Base-by-base conservation (phyloP, 768 basidiomycete genomes). In the Suillus cothurnatus region DNA sequence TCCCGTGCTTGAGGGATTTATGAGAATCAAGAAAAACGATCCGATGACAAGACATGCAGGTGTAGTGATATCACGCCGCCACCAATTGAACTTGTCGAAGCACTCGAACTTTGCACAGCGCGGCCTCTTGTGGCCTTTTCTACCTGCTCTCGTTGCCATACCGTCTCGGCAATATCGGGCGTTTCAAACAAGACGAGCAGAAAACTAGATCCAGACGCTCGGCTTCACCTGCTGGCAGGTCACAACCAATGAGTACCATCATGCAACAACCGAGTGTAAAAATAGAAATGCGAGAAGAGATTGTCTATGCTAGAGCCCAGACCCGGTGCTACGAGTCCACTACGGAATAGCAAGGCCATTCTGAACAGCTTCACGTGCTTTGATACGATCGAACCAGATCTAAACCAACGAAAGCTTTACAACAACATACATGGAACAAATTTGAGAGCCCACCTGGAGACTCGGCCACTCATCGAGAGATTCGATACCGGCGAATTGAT, bases 401-500 rank as follows among this genome's bases (percentile, higher is more conserved):
- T 53, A 53, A 50, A 50, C 7, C 15, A 4, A 50, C 9, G 43
- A 59, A 21, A 55, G 55, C 12, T 26, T 58, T 58, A 26, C 23
- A 14, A 31, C 39, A 41, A 31, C 5, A 12, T n/a, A 9, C 36
- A 56, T 7, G 32, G 6, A 12, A 56, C 12, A 34, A 28, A 19
- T 19, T 41, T 14, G 11, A 0, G 8, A 12, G 19, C 58, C 12
- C 28, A 73, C 81, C 69, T 77, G 73, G 26, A 85, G n/a, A 49
- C 70, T 63, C 0, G 83, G 84, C 76, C 74, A 82, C 28, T 73
- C 73, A 41, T 79, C 75, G 41, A 84, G 66, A 17, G 68, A 74
- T 21, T 80, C 72, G 8, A 76, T 67, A 3, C 81, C 81, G 28
- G 76, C 63, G 69, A 72, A 77, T 17, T 65, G 59, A 61, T 70